Evolutionary conservation across 139 green algal species (phyloP), one percentile per base, ranked within the genome.

Genomic region (Eudorina sp.): DNA sequence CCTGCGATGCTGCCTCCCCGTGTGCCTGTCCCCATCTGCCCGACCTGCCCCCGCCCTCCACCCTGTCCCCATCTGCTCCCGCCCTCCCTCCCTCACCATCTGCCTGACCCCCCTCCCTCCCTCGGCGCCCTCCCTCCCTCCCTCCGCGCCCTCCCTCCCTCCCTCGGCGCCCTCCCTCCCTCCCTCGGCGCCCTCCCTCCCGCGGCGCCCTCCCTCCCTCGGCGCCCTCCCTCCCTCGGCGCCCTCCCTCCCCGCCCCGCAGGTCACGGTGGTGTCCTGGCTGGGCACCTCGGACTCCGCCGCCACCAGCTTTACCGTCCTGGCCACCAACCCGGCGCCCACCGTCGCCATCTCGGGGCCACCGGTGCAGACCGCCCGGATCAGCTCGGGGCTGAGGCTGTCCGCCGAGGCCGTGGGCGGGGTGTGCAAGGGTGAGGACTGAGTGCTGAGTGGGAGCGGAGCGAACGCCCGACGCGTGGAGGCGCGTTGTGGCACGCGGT

Each of bases 181-280:
- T n/a, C n/a, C n/a, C n/a, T n/a, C n/a, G n/a, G n/a, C n/a, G n/a
- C n/a, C n/a, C n/a, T n/a, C n/a, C n/a, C n/a, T n/a, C n/a, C n/a
- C n/a, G n/a, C n/a, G n/a, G n/a, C n/a, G n/a, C n/a, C 48, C 13
- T 55, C 11, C 13, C 48, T 9, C 48, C 48, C 48, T 55, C 48
- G 13, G 9, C 48, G 11, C 48, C 48, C 48, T 72, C 29, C 62
- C n/a, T 41, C 29, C 62, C 62, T 72, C n/a, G 9, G 8, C 62
- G 5, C 62, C 62, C n/a, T 25, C 14, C 7, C 40, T 43, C 23
- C 70, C 70, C 41, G 3, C 21, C 70, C 43, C 25, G 1, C 70
- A 85, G 78, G 55, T 85, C 4, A 55, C 25, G 4, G 13, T 86
- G 4, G 48, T 41, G 5, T 86, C 80, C 29, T 86, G 80, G 80